A percentile compares a stretch with the other conserved stretches of the same genome.
Conservation (phyloP, 177 flowering plant genomes). For the Vitis hybrid region DNA sequence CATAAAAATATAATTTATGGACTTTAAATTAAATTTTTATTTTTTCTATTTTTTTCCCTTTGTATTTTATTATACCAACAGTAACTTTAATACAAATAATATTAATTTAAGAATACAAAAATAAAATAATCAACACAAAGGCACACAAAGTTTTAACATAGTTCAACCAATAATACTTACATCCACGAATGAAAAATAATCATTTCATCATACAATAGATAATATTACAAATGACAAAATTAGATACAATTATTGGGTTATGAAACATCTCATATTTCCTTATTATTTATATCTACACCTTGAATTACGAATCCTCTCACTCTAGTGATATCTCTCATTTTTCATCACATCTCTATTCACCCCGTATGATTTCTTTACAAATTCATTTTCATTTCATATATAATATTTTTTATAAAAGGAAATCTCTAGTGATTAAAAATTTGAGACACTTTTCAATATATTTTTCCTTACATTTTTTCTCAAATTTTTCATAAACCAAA, state of each 20-base stretch:
- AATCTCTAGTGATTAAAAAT: rapidly evolving
- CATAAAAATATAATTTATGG: no score
- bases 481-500: no score
- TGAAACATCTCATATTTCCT: rapidly evolving
- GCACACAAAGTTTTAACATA: rapidly evolving
- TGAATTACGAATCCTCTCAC: rapidly evolving
- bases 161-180: rapidly evolving
- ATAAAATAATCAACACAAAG: no score
- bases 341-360: no score
- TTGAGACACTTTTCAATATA: no score
- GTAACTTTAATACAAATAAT: no score
- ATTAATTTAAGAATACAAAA: no score
- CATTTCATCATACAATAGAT: rapidly evolving
- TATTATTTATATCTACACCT: rapidly evolving
- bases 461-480: no score
- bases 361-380: rapidly evolving
- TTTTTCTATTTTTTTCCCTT: no score
- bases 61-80: rapidly evolving
- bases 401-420: no score
- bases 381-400: no score
- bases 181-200: rapidly evolving
- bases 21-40: no score
- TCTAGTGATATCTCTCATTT: rapidly evolving
- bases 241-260: rapidly evolving
- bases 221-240: rapidly evolving